Base-by-base conservation (phyloP, 306 rosid species). In the Casuarina equisetifolia region DNA sequence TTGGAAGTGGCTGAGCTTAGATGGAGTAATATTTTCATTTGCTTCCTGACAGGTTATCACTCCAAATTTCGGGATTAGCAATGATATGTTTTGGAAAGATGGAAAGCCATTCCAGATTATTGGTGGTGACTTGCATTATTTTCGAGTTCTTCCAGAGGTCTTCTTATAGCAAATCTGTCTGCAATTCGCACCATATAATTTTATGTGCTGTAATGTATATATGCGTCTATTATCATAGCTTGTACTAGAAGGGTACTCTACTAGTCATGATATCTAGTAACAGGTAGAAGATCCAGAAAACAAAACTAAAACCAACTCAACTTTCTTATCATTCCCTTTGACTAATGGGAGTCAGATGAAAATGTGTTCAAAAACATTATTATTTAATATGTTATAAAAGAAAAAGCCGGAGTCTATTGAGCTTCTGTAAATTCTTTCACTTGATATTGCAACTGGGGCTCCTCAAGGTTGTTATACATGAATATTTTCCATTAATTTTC, bases 71-170 rank as follows among this genome's bases (percentile, higher is more conserved):
- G 51, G n/a, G 71, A 67, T 67, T 43, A 25, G 50, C 32, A 67
- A 67, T 67, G 71, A 67, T 50, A 40, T 67, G 71, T 67, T 67
- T 39, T 67, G 71, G 71, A 67, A 67, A 67, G 71, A 67, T 67
- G 71, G 71, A 67, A 46, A 40, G 2, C 71, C 71, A 1, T 67
- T 67, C 36, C 71, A 67, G n/a, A 67, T 67, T 58, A 92, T 95
- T 61, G 98, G 98, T 45, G 98, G 98, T 5, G 97, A 92, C 85
- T 68, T 92, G 93, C 98, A 92, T 79, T 95, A 92, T 81, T 95
- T 95, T 78, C 87, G 97, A 67, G 89, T 92, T 86, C 90, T 84
- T 89, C 98, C 97, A 7, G 89, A 92, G 98, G 98, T 91, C 83
- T 58, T 42, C 38, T 69, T 82, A 67, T 78, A 4, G 48, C 12